Base-by-base conservation (phyloP, 495 filamentous ascomycete genomes). In the Halenospora varia region DNA sequence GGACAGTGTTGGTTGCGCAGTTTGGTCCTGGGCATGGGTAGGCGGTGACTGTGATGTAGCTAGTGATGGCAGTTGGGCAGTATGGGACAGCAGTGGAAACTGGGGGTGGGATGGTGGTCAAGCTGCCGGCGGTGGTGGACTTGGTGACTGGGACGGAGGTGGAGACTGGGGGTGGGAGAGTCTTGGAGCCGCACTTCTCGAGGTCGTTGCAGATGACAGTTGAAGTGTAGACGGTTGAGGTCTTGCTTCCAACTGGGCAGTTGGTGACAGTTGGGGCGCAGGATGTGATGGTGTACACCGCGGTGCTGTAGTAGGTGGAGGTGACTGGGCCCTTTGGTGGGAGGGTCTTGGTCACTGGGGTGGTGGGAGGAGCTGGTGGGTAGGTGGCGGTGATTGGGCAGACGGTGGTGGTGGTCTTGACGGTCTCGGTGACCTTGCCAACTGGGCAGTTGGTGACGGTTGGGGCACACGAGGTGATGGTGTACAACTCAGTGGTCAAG, bases 401-500 rank as follows among this genome's bases (percentile, higher is more conserved):
- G 39, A 55, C 29, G 18, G 60, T 62, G 13, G 48, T 55, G 51
- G 64, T 52, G 11, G 63, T 56, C 15, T 60, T 53, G n/a, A 53
- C 40, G 8, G 56, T 46, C 3, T 64, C 69, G 6, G 70, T 65
- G 71, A 67, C 65, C 66, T 49, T 64, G 55, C 59, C 56, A 13
- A 63, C 47, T 8, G 83, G 83, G 72, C 84, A 87, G 64, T 83
- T 72, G 10, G 84, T 85, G 53, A 78, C 70, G 65, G 15, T 75
- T 76, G 10, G 79, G 80, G 65, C 80, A 83, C 59, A 78, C 69
- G 15, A 72, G 79, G 10, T 83, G 76, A 2, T 71, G 77, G 1
- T 79, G 59, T 24, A 74, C 68, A 58, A 79, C 13, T 35, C 6
- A 35, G 29, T 35, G 29, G 29, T 35, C 29, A 35, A 83, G 56